A percentile compares a stretch with the other conserved stretches of the same genome.
Evolutionary conservation across 176 grass and related monocot species (phyloP).

Genomic region (Saccharum officinarum): DNA sequence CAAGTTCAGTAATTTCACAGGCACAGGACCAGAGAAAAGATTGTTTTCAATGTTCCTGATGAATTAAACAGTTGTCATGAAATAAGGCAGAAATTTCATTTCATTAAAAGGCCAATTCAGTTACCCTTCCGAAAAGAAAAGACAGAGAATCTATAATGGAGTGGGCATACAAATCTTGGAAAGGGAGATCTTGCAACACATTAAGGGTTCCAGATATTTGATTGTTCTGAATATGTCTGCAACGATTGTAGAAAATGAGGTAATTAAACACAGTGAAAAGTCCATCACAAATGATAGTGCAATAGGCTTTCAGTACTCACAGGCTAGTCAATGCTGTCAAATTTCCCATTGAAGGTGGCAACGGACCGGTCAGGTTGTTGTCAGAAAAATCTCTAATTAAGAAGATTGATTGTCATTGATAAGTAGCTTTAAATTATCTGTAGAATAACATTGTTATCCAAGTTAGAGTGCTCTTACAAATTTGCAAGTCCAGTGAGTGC

Average conservation of each 20-base stretch:
- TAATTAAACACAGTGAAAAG: slow-evolving; percentile 10
- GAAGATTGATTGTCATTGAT: slow-evolving; percentile 34
- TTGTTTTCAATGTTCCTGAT: slow-evolving; percentile 94
- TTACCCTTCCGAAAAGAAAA: slow-evolving; percentile 20
- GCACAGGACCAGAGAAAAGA: slow-evolving; percentile 95
- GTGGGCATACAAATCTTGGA: slow-evolving; percentile 78
- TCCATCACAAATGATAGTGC: background rate
- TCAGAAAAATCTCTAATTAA: slow-evolving; percentile 82
- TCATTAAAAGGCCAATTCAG: slow-evolving; percentile 2
- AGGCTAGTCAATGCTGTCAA: slow-evolving; percentile 82
- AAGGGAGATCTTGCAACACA: slow-evolving; percentile 87
- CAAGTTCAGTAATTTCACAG: slow-evolving; percentile 70
- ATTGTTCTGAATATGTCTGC: slow-evolving; percentile 92
- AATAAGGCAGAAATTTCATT: background rate
- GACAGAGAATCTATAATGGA: slow-evolving; percentile 17
- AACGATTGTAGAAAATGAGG: slow-evolving; percentile 16
- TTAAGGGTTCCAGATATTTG: slow-evolving; percentile 77
- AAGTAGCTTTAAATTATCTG: slow-evolving; percentile 26
- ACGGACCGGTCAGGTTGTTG: slow-evolving; percentile 78
- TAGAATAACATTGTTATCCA: background rate
- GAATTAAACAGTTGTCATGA: slow-evolving; percentile 35
- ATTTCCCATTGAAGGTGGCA: slow-evolving; percentile 82
- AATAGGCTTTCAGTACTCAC: slow-evolving; percentile 56
- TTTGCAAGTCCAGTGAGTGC: slow-evolving; percentile 67
- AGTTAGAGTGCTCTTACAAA: slow-evolving; percentile 57